These are phyloP conservation scores for Auriscalpium orientale DNA, from an alignment of 768 basidiomycete genomes.

Conservation along the genomic window DNA sequence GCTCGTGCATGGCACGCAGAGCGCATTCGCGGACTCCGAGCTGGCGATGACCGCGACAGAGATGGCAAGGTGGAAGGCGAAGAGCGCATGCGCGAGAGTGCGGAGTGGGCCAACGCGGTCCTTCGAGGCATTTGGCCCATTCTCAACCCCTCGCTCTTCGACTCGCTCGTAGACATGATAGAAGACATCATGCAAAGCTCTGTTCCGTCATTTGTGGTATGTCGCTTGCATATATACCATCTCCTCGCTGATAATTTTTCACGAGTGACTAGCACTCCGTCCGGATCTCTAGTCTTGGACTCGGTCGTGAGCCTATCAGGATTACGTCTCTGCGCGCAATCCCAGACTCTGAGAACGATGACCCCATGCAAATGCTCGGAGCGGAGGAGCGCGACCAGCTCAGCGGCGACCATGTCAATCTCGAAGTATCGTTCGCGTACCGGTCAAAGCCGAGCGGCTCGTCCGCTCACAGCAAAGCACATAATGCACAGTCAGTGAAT, in stretches of 20 bases:
- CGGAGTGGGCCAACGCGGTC: conserved; percentile 65
- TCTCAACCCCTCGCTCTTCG: conserved; percentile 62
- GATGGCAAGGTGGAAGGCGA: conserved; percentile 21
- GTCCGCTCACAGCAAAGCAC: conserved; percentile 28
- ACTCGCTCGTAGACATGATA: conserved; percentile 50
- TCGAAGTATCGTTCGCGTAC: conserved; percentile 68
- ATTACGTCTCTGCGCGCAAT: conserved; percentile 62
- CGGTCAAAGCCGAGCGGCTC: conserved; percentile 42
- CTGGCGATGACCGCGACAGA: conserved; percentile 20
- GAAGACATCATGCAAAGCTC: conserved; percentile 52
- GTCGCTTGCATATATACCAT: conserved; percentile 16
- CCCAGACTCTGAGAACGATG: conserved; percentile 30
- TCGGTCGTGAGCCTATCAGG: conserved; percentile 60
- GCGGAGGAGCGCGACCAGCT: conserved; percentile 22
- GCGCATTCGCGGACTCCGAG: conserved; percentile 23
- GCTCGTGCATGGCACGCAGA: conserved; percentile 26
- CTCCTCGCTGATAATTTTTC: not conserved
- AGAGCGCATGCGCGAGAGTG: conserved; percentile 27
- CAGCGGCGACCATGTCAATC: conserved; percentile 48
- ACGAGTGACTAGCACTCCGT: conserved; percentile 37
- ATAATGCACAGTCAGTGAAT: conserved; percentile 42
- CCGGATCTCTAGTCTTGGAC: conserved; percentile 62
- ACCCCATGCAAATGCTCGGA: conserved; percentile 22
- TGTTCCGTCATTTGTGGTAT: conserved; percentile 37
- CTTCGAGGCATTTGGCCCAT: conserved; percentile 63